Percentiles rank a stretch among this genome's conserved stretches.
Evolutionary conservation across 75 land plant species (phyloP).

Genomic region (Pinus taeda): DNA sequence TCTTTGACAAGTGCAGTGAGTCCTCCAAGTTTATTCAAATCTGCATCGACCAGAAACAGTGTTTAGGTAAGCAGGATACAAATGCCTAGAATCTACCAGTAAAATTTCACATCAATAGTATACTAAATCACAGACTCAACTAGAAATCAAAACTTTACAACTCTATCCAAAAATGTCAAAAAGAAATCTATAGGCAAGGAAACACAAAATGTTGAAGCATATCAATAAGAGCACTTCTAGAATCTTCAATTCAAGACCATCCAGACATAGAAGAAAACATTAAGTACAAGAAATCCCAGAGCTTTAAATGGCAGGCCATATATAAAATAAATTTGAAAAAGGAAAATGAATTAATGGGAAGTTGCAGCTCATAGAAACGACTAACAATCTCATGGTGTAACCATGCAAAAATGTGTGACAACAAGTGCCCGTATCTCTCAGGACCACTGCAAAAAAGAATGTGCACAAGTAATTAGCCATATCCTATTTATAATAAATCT

Average conservation of each 20-base stretch:
- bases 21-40: slow-evolving; percentile 91
- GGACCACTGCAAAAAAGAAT: too few relatives aligned
- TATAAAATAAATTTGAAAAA: not conserved
- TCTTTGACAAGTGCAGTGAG: slow-evolving; percentile 54
- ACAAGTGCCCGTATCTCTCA: too few relatives aligned
- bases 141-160: not conserved
- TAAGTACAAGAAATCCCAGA: not conserved
- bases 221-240: not conserved
- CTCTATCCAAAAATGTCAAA: not conserved
- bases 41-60: slow-evolving; percentile 27
- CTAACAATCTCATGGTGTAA: not conserved
- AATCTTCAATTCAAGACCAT: not conserved
- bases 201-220: not conserved
- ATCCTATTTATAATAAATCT: too few relatives aligned
- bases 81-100: not conserved
- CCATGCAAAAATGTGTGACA: not conserved
- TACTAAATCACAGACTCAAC: not conserved
- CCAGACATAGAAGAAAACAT: not conserved
- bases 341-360: not conserved
- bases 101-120: not conserved
- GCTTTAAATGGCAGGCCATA: not conserved
- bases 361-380: not conserved
- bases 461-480: too few relatives aligned
- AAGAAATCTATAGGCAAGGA: not conserved
- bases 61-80: not conserved